Evolutionary conservation across 1,284 basidiomycete species (phyloP), one percentile per base, ranked within the genome.

Genomic region (Naganishia albida): DNA sequence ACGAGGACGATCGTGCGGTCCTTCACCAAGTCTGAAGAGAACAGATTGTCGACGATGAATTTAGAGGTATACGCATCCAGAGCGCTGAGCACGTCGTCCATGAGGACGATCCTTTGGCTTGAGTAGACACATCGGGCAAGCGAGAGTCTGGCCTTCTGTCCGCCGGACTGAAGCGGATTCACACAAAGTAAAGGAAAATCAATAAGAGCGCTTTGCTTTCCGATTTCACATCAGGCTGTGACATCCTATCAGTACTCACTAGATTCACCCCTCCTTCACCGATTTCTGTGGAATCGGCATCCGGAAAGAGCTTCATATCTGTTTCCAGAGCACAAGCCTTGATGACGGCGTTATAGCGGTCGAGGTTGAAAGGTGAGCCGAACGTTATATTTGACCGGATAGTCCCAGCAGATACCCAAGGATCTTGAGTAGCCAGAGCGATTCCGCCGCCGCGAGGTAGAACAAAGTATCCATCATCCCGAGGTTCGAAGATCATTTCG

Each of bases 31-130:
- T 88, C 85, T 3, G 89, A 87, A 49, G 79, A 77, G 76, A 92
- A 84, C 70, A 88, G 87, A 59, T 89, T 84, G 20, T 90, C 85
- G 13, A 91, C 85, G 65, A 91, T 87, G 84, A 85, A 90, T 69
- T 85, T 85, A 0, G 88, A 82, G 0, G 89, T 91, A 68, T 88
- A 84, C 6, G 86, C 83, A 71, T 81, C 79, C 43, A 81, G 69
- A 3, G 78, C 78, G 28, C 79, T 78, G 52, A 77, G 74, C 38
- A 88, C 84, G 73, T 89, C 80, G 72, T 82, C 81, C 30, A 83
- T 79, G 3, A 91, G 80, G 7, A 91, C 73, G 49, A 88, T 83
- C 15, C 83, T 78, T 0, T 87, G 85, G 13, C 75, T 74, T 30
- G 85, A 85, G 73, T 89, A 89, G 6, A 89, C 81, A 0, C 88